Conservation (phyloP, 139 green algal genomes). For the Tetraselmis striata region DNA sequence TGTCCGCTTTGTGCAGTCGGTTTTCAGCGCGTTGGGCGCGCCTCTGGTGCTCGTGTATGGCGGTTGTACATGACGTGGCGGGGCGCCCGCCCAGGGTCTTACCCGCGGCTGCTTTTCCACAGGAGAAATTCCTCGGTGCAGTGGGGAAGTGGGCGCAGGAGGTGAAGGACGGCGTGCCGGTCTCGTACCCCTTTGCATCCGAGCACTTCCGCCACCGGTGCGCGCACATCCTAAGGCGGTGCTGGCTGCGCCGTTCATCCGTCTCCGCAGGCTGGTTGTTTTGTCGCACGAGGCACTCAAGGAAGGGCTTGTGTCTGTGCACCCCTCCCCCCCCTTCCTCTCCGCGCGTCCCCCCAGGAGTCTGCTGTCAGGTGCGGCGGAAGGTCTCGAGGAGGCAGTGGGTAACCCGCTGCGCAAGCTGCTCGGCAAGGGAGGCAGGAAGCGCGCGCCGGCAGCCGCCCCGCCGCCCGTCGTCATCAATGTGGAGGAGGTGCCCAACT, state of each 20-base stretch:
- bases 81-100: too few species aligned
- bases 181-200: slow-evolving; percentile 1
- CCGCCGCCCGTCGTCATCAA: background rate
- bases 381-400: background rate
- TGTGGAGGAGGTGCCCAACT: slow-evolving; percentile 9
- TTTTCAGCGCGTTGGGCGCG: too few species aligned
- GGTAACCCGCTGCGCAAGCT: background rate
- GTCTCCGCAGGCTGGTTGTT: too few species aligned
- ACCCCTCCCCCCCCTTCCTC: background rate
- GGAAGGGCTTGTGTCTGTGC: too few species aligned
- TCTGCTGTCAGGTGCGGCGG: background rate
- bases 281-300: too few species aligned
- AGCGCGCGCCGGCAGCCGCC: background rate
- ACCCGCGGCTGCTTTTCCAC: too few species aligned
- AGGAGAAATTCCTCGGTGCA: background rate
- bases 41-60: too few species aligned
- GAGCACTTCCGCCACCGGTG: background rate
- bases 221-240: too few species aligned
- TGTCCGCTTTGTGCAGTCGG: too few species aligned
- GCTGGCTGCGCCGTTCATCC: background rate
- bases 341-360: background rate
- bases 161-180: background rate
- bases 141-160: slow-evolving; percentile 11
- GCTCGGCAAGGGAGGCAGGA: background rate
- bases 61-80: too few species aligned